These are phyloP conservation scores for Hyphopichia buzzinii DNA, from an alignment of 1,139 yeast species.

Conservation along the genomic window DNA sequence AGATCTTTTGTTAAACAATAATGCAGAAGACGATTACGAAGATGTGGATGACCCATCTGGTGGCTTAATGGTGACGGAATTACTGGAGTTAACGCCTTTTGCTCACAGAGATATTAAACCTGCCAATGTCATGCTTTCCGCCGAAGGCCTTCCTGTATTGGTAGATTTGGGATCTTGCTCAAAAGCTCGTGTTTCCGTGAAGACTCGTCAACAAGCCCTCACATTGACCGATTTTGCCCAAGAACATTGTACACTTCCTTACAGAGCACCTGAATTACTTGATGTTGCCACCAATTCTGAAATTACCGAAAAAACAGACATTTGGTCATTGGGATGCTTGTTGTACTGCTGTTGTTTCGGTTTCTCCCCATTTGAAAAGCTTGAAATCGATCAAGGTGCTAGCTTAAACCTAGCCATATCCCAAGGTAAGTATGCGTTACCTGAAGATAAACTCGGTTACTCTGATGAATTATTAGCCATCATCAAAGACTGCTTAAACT, in stretches of 20 bases:
- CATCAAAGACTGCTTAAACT: slow-evolving; percentile 57
- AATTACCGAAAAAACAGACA: slow-evolving; percentile 73
- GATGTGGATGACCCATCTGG: slow-evolving; percentile 12
- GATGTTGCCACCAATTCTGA: slow-evolving; percentile 66
- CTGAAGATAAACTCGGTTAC: slow-evolving; percentile 45
- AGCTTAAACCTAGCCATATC: slow-evolving; percentile 74
- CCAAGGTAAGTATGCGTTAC: slow-evolving; percentile 68
- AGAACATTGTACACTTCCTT: slow-evolving; percentile 84
- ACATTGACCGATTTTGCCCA: slow-evolving; percentile 78
- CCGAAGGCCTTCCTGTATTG: slow-evolving; percentile 72
- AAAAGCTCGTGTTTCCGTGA: slow-evolving; percentile 55
- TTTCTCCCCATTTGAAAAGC: slow-evolving; percentile 82
- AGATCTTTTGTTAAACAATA: slow-evolving; percentile 26
- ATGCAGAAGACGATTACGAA: slow-evolving; percentile 29
- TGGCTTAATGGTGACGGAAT: slow-evolving; percentile 37
- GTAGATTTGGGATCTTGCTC: slow-evolving; percentile 84
- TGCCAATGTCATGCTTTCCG: slow-evolving; percentile 78
- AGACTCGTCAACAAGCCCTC: slow-evolving; percentile 67
- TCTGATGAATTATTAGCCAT: slow-evolving; percentile 53
- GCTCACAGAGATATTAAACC: slow-evolving; percentile 91
- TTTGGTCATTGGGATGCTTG: slow-evolving; percentile 90
- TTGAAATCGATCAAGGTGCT: slow-evolving; percentile 80
- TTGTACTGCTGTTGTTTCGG: slow-evolving; percentile 76
- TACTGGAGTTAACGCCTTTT: slow-evolving; percentile 62
- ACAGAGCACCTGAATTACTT: slow-evolving; percentile 85